These are phyloP conservation scores for Vaccinium vitisidaea DNA, from an alignment of 148 eudicot genomes.

Conservation along the genomic window DNA sequence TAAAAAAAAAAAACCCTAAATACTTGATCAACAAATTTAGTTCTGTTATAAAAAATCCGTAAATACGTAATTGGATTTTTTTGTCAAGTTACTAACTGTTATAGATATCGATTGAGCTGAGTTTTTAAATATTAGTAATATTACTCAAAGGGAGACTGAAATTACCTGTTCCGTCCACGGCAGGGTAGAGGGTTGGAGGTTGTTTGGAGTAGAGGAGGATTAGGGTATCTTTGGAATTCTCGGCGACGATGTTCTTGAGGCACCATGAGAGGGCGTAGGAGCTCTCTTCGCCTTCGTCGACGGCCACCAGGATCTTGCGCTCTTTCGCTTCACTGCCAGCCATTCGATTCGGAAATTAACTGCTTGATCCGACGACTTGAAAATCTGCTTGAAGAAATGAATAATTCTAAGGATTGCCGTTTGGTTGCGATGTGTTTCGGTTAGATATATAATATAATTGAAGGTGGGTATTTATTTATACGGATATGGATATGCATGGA, in stretches of 20 bases:
- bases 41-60: too few species aligned
- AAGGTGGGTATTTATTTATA: neutral
- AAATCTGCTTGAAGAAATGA: neutral
- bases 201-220: constrained; percentile 58
- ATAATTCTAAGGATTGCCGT: neutral
- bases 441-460: neutral
- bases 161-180: constrained; percentile 48
- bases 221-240: constrained; percentile 38
- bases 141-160: neutral
- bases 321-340: constrained; percentile 5
- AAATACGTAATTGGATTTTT: too few species aligned
- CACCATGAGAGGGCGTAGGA: constrained; percentile 25
- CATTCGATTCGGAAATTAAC: too few species aligned
- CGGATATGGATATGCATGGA: neutral
- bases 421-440: neutral
- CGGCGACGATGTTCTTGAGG: constrained; percentile 42
- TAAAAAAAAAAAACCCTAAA: too few species aligned
- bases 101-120: too few species aligned
- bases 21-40: too few species aligned
- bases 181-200: constrained; percentile 37
- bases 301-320: constrained; percentile 23
- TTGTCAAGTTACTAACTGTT: too few species aligned
- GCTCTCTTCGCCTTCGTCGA: constrained; percentile 28
- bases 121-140: too few species aligned
- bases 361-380: constrained; percentile 2